A percentile compares a stretch with the other conserved stretches of the same genome.
Evolutionary conservation across 1,284 basidiomycete species (phyloP).

Genomic region (Tremellales sp.): DNA sequence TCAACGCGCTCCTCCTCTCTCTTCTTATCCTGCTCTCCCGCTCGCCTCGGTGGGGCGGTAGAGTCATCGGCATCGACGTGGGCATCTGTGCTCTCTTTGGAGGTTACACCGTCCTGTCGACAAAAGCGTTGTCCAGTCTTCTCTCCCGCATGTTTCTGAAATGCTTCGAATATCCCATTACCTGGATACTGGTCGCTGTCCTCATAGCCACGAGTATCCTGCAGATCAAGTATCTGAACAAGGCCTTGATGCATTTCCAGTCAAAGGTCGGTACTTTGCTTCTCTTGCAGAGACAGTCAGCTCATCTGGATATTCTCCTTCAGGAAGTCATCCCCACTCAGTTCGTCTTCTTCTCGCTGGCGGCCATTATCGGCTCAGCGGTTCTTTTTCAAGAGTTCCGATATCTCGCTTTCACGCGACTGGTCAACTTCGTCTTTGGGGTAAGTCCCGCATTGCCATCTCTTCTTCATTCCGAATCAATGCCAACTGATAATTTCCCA

Average conservation of each 20-base stretch:
- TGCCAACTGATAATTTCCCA: conserved; percentile 65
- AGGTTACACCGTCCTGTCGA: conserved; percentile 90
- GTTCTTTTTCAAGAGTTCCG: conserved; percentile 92
- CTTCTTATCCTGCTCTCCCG: conserved; percentile 58
- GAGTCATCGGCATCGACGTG: conserved; percentile 78
- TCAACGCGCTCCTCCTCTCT: conserved; percentile 59
- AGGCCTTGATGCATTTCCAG: conserved; percentile 83
- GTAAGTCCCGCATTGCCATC: conserved; percentile 52
- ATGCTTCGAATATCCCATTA: conserved; percentile 71
- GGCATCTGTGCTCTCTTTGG: conserved; percentile 60
- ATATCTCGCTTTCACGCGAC: conserved; percentile 69
- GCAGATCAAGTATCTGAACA: conserved; percentile 88
- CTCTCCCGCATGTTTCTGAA: conserved; percentile 69
- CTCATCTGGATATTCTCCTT: neutral
- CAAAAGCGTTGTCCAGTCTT: conserved; percentile 86
- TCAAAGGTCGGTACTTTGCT: conserved; percentile 58
- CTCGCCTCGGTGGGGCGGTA: conserved; percentile 62
- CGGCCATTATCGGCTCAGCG: conserved; percentile 83
- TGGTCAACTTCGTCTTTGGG: conserved; percentile 55
- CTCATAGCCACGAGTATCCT: conserved; percentile 75
- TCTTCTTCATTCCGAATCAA: neutral
- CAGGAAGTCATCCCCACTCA: conserved; percentile 89
- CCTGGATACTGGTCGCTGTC: conserved; percentile 68
- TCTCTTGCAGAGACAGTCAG: neutral
- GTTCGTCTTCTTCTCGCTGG: conserved; percentile 69